Evolutionary conservation across 805 yeast species (phyloP), one percentile per base, ranked within the genome.

Genomic region (Scheffersomyces spartinae): DNA sequence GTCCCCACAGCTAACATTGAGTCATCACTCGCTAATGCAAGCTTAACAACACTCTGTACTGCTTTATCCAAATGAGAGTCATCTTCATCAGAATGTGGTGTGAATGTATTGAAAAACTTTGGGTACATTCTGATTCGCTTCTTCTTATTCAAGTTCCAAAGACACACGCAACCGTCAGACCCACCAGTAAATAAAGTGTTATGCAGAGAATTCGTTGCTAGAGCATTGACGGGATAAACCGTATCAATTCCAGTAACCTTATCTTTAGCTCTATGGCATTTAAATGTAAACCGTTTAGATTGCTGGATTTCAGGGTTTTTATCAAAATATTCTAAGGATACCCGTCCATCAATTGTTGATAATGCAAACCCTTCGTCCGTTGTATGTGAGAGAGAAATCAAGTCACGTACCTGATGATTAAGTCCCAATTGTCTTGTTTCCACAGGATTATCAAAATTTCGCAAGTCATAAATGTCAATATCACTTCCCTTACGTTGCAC

Each of bases 341-440:
- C 84, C 15, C 93, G 56, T 0, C 94, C 94, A 39, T 82, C 94
- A n/a, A 83, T 61, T 1, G 88, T 74, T 15, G 83, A 60, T 17
- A 74, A 63, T 0, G 76, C 83, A 44, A 68, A 76, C 6, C 77
- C 91, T 35, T 53, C 45, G 7, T 45, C 48, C n/a, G n/a, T n/a
- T 3, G 63, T 63, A 28, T 60, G 51, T 0, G 80, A 78, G 36
- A 73, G 61, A 19, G 72, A 53, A 34, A 58, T 61, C 18, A 81
- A 38, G 13, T 66, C 67, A 24, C 74, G 56, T 2, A 76, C 69
- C 47, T 79, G 85, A 40, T 70, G 71, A 38, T 71, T 71, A 26
- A 82, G 56, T 0, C 86, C 82, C 19, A 75, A 65, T 29, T 74
- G 79, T 20, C 81, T 50, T 3, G 56, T 45, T 29, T 64, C 68